phyloP scores from a whole-genome alignment of 116 monocot species.

The Dioscorea cayenensis region DNA sequence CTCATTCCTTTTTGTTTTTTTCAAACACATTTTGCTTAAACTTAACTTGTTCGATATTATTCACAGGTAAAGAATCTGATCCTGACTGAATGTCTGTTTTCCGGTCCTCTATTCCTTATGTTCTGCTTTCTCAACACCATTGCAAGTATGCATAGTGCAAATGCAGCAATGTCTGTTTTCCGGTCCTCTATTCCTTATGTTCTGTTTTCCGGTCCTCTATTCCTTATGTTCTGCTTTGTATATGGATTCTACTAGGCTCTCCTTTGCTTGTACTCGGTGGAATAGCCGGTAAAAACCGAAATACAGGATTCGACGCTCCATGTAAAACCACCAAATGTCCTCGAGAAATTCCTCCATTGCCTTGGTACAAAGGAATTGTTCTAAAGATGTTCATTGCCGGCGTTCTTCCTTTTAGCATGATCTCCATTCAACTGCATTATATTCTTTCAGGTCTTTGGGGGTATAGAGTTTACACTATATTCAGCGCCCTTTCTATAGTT shows the following conservation, averaged over 20 bases:
- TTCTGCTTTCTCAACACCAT: slow-evolving; percentile 1
- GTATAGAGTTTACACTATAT: slow-evolving; percentile 84
- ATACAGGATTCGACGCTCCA: neutral
- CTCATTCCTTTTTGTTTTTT: neutral
- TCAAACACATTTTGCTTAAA: neutral
- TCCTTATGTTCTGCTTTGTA: neutral
- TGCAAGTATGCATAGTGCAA: neutral
- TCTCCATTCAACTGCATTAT: slow-evolving; percentile 73
- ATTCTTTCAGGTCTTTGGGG: slow-evolving; percentile 93
- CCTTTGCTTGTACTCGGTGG: slow-evolving; percentile 9
- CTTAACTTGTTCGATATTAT: neutral
- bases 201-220: too few species aligned
- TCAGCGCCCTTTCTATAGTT: slow-evolving; percentile 78
- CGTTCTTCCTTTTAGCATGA: neutral
- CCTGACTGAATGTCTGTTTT: neutral
- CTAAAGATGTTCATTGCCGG: neutral
- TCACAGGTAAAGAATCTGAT: slow-evolving; percentile 2
- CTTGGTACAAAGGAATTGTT: slow-evolving; percentile 1
- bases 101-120: neutral
- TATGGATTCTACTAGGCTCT: neutral
- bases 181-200: too few species aligned
- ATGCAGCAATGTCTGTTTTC: slow-evolving; percentile 5
- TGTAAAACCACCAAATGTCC: slow-evolving; percentile 5
- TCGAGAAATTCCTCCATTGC: slow-evolving; percentile 1
- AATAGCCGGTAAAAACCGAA: neutral